phyloP scores from a whole-genome alignment of 2,329 filamentous ascomycete species.

The Phyllosticta capitalensis region DNA sequence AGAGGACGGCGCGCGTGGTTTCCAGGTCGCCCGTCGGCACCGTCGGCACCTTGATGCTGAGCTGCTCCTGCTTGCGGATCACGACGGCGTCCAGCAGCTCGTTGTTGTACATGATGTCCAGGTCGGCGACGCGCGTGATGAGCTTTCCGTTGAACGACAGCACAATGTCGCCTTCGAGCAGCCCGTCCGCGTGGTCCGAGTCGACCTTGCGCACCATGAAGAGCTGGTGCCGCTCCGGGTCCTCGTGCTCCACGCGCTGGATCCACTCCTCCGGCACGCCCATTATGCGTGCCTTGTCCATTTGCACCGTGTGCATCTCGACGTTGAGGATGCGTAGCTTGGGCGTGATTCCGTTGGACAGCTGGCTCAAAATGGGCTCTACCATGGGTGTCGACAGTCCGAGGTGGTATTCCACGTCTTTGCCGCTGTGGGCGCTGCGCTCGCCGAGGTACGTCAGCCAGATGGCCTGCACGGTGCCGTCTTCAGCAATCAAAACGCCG shows the following conservation, averaged over 20 bases:
- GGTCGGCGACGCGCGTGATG: constrained; percentile 83
- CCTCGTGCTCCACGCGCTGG: constrained; percentile 74
- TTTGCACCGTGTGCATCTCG: constrained; percentile 89
- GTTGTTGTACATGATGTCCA: constrained; percentile 94
- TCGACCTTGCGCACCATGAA: constrained; percentile 96
- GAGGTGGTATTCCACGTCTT: constrained; percentile 94
- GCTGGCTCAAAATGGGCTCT: constrained; percentile 77
- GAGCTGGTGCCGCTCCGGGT: constrained; percentile 86
- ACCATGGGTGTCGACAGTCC: constrained; percentile 83
- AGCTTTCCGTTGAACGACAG: constrained; percentile 84
- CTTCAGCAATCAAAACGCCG: constrained; percentile 79
- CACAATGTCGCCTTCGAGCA: constrained; percentile 87
- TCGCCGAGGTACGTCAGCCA: constrained; percentile 98
- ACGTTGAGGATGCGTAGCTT: constrained; percentile 85
- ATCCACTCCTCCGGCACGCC: constrained; percentile 96
- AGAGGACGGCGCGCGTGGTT: constrained; percentile 82
- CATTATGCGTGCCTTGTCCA: constrained; percentile 96
- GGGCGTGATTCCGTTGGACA: constrained; percentile 69
- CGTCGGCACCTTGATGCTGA: constrained; percentile 68
- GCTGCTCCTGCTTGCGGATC: constrained; percentile 73
- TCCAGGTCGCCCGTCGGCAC: constrained; percentile 85
- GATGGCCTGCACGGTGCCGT: constrained; percentile 86
- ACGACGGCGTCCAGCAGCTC: constrained; percentile 75
- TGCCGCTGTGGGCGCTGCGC: constrained; percentile 63
- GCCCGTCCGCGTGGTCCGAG: constrained; percentile 50